Conservation (phyloP, 1,284 basidiomycete genomes). For the Trichosporon sp. region DNA sequence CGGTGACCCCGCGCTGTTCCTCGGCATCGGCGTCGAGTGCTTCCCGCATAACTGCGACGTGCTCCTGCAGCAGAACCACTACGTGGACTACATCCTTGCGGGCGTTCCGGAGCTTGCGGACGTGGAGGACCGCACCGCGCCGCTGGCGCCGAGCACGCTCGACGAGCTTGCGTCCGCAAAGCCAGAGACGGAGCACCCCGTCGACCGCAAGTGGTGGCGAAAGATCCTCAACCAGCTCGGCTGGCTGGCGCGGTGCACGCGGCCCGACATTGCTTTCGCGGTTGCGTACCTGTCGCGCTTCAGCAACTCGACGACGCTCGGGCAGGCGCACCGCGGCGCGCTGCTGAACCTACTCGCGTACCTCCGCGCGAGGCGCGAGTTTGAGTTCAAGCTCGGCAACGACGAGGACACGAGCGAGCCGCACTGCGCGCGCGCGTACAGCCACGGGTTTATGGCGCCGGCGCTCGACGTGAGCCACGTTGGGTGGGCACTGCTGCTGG, state of each 20-base stretch:
- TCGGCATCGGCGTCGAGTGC: background rate
- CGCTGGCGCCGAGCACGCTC: background rate
- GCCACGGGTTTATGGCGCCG: background rate
- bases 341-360: background rate
- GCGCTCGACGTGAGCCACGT: background rate
- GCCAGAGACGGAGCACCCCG: background rate
- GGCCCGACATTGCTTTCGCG: background rate
- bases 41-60: slow-evolving; percentile 5
- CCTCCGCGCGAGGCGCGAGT: background rate
- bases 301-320: background rate
- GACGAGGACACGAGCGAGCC: slow-evolving; percentile 3
- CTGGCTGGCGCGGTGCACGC: background rate
- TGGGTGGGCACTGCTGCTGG: background rate
- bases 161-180: background rate
- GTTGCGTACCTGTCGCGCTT: background rate
- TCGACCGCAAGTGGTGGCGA: background rate
- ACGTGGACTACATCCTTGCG: background rate
- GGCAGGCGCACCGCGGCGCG: background rate
- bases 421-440: background rate
- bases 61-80: slow-evolving; percentile 2
- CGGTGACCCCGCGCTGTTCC: background rate
- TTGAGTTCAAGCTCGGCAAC: slow-evolving; percentile 5
- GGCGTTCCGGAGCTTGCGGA: background rate
- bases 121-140: background rate
- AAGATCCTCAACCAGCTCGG: background rate